phyloP scores from a whole-genome alignment of 129 eudicot species.

The Escallonia rubra region DNA sequence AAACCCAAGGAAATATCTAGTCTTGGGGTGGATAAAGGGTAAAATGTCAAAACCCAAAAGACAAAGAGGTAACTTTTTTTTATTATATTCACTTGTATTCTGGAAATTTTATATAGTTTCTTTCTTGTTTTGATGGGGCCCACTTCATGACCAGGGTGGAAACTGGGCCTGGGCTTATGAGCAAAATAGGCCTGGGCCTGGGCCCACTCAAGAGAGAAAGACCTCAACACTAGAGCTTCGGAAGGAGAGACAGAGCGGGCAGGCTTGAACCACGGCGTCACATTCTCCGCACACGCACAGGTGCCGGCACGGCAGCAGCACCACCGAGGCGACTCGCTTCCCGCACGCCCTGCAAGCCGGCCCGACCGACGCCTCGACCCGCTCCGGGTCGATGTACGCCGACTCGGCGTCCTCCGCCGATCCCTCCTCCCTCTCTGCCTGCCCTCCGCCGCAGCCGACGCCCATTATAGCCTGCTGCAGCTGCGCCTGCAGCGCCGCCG shows the following conservation, averaged over 20 bases:
- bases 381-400: constrained; percentile 57
- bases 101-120: constrained; percentile 7
- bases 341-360: constrained; percentile 66
- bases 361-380: constrained; percentile 33
- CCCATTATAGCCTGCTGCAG: constrained; percentile 45
- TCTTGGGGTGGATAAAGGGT: constrained; percentile 20
- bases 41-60: background rate
- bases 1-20: constrained; percentile 4
- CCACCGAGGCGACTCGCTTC: constrained; percentile 61
- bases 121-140: constrained; percentile 9
- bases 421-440: constrained; percentile 21
- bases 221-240: constrained; percentile 61
- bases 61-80: constrained; percentile 2
- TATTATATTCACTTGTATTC: constrained; percentile 5
- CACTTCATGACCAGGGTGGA: background rate
- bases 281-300: constrained; percentile 61
- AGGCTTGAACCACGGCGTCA: constrained; percentile 49
- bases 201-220: constrained; percentile 31
- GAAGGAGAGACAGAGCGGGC: constrained; percentile 58
- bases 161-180: constrained; percentile 1
- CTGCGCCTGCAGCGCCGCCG: constrained; percentile 49
- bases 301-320: constrained; percentile 73
- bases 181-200: constrained; percentile 11
- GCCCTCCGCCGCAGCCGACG: constrained; percentile 12
- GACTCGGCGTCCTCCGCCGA: constrained; percentile 67